Conservation (phyloP, 202 grass and related monocot genomes). For the Cymbopogon flexuosus region DNA sequence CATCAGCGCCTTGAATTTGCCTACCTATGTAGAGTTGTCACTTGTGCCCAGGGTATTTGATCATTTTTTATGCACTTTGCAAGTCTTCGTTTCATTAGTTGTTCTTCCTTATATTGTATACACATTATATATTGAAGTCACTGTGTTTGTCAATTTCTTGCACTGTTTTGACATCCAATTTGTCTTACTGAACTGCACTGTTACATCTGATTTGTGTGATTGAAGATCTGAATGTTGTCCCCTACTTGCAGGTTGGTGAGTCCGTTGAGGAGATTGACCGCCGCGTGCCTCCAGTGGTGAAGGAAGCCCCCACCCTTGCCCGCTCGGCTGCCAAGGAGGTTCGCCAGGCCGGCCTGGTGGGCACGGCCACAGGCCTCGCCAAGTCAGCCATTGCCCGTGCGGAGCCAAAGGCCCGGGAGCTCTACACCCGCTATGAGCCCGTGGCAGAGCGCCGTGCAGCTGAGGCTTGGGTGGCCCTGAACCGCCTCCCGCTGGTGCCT, state of each 20-base stretch:
- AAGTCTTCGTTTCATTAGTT: neutral
- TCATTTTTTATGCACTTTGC: neutral
- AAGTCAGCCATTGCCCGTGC: conserved; percentile 49
- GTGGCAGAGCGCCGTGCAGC: conserved; percentile 63
- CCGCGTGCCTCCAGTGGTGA: conserved; percentile 52
- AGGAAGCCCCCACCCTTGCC: conserved; percentile 53
- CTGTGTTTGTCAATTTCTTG: neutral
- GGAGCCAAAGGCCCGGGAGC: conserved; percentile 53
- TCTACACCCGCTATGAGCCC: conserved; percentile 78
- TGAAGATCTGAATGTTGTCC: neutral
- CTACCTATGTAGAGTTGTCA: neutral
- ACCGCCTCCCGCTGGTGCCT: conserved; percentile 68
- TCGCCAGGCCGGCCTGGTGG: conserved; percentile 50
- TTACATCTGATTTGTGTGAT: neutral
- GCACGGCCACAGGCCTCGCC: conserved; percentile 55
- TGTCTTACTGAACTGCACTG: neutral
- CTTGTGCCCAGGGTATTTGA: neutral
- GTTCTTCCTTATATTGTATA: neutral
- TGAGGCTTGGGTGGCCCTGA: conserved; percentile 58
- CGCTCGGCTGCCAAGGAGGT: conserved; percentile 62
- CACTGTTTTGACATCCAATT: neutral
- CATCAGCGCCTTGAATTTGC: neutral
- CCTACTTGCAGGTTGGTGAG: conserved; percentile 38
- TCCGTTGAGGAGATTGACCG: conserved; percentile 67
- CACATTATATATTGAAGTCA: neutral